Evolutionary conservation across 164 flowering plant species (phyloP).

Genomic region (Vitis riparia): DNA sequence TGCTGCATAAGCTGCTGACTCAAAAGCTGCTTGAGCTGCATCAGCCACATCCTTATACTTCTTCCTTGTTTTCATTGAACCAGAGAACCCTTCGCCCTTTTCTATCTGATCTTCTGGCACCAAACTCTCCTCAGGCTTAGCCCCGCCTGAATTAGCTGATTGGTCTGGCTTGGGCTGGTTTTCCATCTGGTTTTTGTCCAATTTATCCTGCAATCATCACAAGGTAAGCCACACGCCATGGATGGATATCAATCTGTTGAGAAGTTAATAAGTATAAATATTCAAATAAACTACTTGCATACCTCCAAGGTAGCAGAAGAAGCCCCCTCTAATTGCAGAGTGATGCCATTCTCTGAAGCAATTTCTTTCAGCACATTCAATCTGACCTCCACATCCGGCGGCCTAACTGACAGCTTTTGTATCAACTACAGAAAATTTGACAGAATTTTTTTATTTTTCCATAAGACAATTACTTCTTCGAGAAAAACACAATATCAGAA

Average conservation of each 20-base stretch:
- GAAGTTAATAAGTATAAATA: too few relatives aligned
- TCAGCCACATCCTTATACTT: constrained; percentile 70
- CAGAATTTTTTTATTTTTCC: not conserved
- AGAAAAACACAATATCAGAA: not conserved
- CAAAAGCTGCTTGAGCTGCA: constrained; percentile 91
- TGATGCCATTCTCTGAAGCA: constrained; percentile 56
- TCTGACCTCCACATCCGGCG: constrained; percentile 62
- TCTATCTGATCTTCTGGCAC: constrained; percentile 18
- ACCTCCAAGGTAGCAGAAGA: constrained; percentile 36
- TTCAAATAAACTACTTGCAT: not conserved
- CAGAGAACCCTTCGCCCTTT: constrained; percentile 29
- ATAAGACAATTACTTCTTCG: not conserved
- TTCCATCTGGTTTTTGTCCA: constrained; percentile 18
- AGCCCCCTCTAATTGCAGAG: constrained; percentile 48
- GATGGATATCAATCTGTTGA: not conserved
- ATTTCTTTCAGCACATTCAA: constrained; percentile 64
- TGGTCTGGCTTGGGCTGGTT: constrained; percentile 13
- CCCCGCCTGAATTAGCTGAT: constrained; percentile 11
- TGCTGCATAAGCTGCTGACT: constrained; percentile 80
- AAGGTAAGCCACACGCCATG: not conserved
- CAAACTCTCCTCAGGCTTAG: not conserved
- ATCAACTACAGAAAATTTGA: constrained; percentile 49
- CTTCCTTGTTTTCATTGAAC: constrained; percentile 30
- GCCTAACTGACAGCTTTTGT: constrained; percentile 75
- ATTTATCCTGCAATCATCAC: constrained; percentile 24